phyloP scores from a whole-genome alignment of 2,329 filamentous ascomycete species.

The Penicillium sp. region DNA sequence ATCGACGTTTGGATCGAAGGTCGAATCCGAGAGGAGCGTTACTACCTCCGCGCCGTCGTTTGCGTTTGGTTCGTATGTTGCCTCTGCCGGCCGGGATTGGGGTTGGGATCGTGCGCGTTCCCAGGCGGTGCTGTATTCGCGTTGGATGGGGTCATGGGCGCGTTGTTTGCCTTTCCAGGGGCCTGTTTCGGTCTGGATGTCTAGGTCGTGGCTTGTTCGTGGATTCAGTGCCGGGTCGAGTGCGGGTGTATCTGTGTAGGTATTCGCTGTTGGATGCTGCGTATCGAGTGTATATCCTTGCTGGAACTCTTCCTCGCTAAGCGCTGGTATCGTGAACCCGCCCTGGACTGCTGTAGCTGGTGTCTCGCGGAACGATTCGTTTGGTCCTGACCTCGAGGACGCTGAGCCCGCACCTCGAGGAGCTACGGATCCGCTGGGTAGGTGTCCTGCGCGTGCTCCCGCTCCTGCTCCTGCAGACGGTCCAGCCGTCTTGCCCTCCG shows the following conservation, averaged over 20 bases:
- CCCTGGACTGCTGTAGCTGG: not conserved
- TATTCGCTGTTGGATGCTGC: no score
- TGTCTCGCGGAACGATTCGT: constrained; percentile 7
- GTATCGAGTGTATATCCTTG: not conserved
- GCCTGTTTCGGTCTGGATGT: constrained; percentile 3
- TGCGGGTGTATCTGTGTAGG: no score
- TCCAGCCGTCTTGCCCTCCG: constrained; percentile 12
- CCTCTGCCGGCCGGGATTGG: not conserved
- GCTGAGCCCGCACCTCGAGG: not conserved
- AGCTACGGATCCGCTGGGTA: not conserved
- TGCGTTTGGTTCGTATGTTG: constrained; percentile 3
- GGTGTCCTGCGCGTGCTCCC: not conserved
- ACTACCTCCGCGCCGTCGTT: constrained; percentile 45
- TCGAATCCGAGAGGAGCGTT: constrained; percentile 36
- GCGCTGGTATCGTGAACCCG: constrained; percentile 10
- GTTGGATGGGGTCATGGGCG: constrained; percentile 11
- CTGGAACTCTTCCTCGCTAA: constrained; percentile 24
- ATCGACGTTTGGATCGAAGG: constrained; percentile 28
- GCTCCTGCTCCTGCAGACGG: constrained; percentile 3
- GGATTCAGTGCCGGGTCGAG: no score
- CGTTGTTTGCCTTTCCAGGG: constrained; percentile 24
- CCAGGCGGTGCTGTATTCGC: constrained; percentile 24
- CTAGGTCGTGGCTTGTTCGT: not conserved
- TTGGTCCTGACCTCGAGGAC: not conserved
- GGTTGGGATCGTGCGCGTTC: constrained; percentile 5